Base-by-base conservation (phyloP, 2,329 filamentous ascomycete genomes). In the Ophiostoma himal-ulmi region DNA sequence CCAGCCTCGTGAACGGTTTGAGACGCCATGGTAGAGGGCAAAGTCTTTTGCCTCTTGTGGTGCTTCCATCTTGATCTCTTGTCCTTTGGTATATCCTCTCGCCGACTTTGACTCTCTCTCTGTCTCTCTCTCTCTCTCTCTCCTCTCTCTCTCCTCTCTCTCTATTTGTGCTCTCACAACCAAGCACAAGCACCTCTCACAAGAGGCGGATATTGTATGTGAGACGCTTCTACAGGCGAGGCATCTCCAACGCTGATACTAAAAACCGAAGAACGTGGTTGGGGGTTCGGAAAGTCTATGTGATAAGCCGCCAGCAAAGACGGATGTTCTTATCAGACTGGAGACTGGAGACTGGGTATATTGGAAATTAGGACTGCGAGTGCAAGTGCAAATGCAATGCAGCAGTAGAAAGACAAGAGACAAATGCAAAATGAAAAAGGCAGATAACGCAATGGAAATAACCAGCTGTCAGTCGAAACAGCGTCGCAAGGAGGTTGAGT, bases 1-100 rank as follows among this genome's bases (percentile, higher is more conserved):
- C 78, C 79, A 80, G 26, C 76, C 77, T 60, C 76, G 76, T 26
- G 76, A 74, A 52, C 78, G 76, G 44, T 77, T 78, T 13, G 78
- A 79, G 22, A 78, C 73, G 30, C 78, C 78, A 71, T 77, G 78
- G 73, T 79, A 78, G 41, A 80, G 74, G 14, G 74, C 73, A 34
- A 70, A 36, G 57, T 72, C 69, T 26, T 60, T 39, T 20, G 71
- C n/a, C 26, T 73, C 71, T 5, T 54, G 41, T 30, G 44, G 26
- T 30, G 54, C 6, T 34, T 69, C 70, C 72, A 73, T 73, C 17
- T 10, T 54, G 22, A 30, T 2, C 54, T 44, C 11, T 17, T 48
- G 30, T 48, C 44, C n/a, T n/a, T 17, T 69, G 60, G 34, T 30
- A 14, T 17, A 17, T 26, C 20, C n/a, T 60, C 30, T 30, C 30